Evolutionary conservation across 73 alveolate species (phyloP).

Genomic region (Paramecium sexaurelia): DNA sequence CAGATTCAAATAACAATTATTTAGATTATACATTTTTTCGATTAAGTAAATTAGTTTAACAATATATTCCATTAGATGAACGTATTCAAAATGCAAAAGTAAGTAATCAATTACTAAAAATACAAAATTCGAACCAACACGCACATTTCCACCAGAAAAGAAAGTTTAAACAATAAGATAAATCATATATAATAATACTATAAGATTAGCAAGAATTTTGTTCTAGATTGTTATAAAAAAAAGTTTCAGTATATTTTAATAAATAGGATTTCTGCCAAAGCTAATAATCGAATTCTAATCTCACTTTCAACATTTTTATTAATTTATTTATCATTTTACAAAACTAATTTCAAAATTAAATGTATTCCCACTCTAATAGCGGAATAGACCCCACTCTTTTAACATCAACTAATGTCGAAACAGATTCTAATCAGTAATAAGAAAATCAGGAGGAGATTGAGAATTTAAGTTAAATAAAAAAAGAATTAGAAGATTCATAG

Average conservation of each 20-base stretch:
- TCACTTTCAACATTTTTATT: not conserved
- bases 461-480: not conserved
- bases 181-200: too few relatives aligned
- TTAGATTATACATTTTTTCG: not conserved
- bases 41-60: not conserved
- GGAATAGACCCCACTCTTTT: not conserved
- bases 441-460: not conserved
- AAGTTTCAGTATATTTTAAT: too few relatives aligned
- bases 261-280: too few relatives aligned
- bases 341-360: not conserved
- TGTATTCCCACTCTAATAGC: not conserved
- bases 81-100: not conserved
- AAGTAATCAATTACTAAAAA: not conserved
- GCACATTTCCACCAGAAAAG: too few relatives aligned
- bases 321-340: not conserved
- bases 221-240: too few relatives aligned
- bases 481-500: not conserved
- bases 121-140: too few relatives aligned
- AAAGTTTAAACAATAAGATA: too few relatives aligned
- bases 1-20: not conserved
- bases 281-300: not conserved
- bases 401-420: constrained; percentile 13
- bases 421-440: not conserved
- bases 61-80: not conserved
- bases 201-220: too few relatives aligned